Percentiles rank a stretch among this genome's conserved stretches.
Evolutionary conservation across 129 eudicot species (phyloP).

Genomic region (Lonicera japonica): DNA sequence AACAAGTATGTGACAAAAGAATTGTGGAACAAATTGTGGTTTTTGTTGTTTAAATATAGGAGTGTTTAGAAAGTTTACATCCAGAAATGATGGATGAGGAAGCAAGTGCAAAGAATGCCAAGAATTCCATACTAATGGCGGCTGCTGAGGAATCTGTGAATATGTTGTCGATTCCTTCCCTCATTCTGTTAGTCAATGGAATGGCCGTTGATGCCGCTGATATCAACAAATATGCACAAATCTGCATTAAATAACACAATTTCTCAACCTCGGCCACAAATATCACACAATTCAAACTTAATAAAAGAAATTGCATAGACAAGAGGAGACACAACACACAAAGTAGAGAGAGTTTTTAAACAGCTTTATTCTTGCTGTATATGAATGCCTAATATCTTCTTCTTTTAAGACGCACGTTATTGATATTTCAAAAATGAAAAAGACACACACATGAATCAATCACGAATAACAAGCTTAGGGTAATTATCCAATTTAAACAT

Average conservation of each 20-base stretch:
- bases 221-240: slow-evolving; percentile 60
- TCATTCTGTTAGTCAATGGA: slow-evolving; percentile 69
- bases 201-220: slow-evolving; percentile 82
- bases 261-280: background rate
- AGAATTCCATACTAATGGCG: slow-evolving; percentile 80
- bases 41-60: slow-evolving; percentile 32
- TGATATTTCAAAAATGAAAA: no score
- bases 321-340: no score
- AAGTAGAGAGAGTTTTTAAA: no score
- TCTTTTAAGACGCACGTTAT: no score
- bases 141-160: slow-evolving; percentile 81
- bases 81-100: slow-evolving; percentile 69
- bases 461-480: no score
- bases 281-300: background rate
- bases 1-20: background rate
- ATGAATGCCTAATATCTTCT: no score
- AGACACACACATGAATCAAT: no score
- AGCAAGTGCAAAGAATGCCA: slow-evolving; percentile 61
- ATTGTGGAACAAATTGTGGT: background rate
- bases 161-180: slow-evolving; percentile 65
- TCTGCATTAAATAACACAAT: slow-evolving; percentile 28
- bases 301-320: no score
- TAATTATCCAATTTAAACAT: background rate
- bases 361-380: no score
- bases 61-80: slow-evolving; percentile 55